These are phyloP conservation scores for Trichoderma reesei DNA, from an alignment of 495 filamentous ascomycete genomes.

Conservation along the genomic window DNA sequence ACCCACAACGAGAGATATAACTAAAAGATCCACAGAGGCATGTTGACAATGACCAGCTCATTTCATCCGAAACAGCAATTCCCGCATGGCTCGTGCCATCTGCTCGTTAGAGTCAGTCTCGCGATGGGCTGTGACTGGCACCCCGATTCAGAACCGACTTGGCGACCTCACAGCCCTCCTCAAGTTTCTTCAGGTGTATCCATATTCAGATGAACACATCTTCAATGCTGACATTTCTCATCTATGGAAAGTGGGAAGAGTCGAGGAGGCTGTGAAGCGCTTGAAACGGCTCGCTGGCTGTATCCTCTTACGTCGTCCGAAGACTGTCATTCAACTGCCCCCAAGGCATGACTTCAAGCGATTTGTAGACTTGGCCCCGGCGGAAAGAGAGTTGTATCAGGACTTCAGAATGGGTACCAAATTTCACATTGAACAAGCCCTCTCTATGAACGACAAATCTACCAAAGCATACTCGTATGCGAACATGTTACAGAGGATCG, in stretches of 20 bases:
- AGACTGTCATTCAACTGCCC: constrained; percentile 24
- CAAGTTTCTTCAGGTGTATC: constrained; percentile 30
- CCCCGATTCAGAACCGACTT: constrained; percentile 36
- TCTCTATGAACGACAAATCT: neutral
- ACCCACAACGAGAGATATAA: no score
- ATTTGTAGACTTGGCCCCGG: constrained; percentile 20
- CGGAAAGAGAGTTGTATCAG: constrained; percentile 26
- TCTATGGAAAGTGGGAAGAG: constrained; percentile 25
- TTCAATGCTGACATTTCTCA: constrained; percentile 27
- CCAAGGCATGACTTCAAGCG: constrained; percentile 16
- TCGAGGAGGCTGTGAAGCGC: constrained; percentile 24
- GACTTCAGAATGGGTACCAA: constrained; percentile 16
- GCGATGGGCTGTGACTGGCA: constrained; percentile 37
- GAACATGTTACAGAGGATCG: constrained; percentile 32
- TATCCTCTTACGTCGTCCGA: constrained; percentile 29
- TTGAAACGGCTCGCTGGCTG: constrained; percentile 28
- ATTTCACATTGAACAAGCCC: constrained; percentile 18
- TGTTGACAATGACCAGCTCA: constrained; percentile 31
- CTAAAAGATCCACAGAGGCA: no score
- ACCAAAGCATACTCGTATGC: constrained; percentile 13
- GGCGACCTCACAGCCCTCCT: constrained; percentile 28
- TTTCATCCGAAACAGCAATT: constrained; percentile 28
- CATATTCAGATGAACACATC: constrained; percentile 26
- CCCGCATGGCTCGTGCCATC: constrained; percentile 24
- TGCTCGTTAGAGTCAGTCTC: constrained; percentile 23